Percentiles rank a stretch among this genome's conserved stretches.
These are phyloP conservation scores for Calvatia gigantea DNA, from an alignment of 768 basidiomycete species.

Conservation along the genomic window DNA sequence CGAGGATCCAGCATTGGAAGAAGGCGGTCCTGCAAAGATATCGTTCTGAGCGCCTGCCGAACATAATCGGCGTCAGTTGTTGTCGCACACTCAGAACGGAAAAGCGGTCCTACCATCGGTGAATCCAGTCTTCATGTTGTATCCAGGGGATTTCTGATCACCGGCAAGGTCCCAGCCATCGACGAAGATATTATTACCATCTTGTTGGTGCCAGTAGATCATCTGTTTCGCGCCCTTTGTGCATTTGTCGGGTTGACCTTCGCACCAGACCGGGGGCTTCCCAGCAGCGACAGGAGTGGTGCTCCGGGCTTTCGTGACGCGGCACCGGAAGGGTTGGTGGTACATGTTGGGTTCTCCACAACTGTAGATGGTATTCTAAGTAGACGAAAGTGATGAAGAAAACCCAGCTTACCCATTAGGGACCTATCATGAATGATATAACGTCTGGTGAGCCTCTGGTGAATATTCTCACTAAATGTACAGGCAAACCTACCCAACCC, in stretches of 20 bases:
- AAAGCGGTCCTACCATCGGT: constrained; percentile 33
- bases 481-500: constrained; percentile 42
- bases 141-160: constrained; percentile 40
- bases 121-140: constrained; percentile 48
- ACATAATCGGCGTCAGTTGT: no score
- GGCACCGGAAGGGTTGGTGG: constrained; percentile 42
- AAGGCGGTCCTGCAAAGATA: not conserved
- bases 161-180: constrained; percentile 36
- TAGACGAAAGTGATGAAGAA: not conserved
- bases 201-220: constrained; percentile 49
- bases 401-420: constrained; percentile 33
- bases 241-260: constrained; percentile 39
- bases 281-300: constrained; percentile 35
- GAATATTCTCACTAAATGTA: not conserved
- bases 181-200: constrained; percentile 46
- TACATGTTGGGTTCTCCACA: constrained; percentile 57
- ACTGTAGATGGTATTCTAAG: constrained; percentile 19
- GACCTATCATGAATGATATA: constrained; percentile 19
- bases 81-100: no score
- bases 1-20: not conserved
- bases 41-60: constrained; percentile 10
- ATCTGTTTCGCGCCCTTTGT: constrained; percentile 51
- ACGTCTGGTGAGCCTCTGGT: not conserved
- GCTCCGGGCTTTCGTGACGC: constrained; percentile 40
- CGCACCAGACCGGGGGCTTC: constrained; percentile 51